Conservation (phyloP, 75 land plant genomes). For the Isoetes taiwanensis region DNA sequence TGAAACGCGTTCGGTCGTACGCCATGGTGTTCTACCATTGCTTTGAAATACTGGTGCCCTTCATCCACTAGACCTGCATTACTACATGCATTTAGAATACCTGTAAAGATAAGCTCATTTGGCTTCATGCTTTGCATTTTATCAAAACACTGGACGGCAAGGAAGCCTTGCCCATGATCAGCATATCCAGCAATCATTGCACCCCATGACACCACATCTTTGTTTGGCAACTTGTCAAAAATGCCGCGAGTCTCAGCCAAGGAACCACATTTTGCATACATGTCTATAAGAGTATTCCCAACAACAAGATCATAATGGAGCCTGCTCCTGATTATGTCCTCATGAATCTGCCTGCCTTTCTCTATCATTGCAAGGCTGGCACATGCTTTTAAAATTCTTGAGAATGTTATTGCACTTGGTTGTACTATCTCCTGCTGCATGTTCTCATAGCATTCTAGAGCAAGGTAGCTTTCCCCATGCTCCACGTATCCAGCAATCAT, state of each 20-base stretch:
- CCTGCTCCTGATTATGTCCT: not conserved
- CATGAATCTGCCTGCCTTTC: conserved; percentile 12
- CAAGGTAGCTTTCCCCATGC: conserved; percentile 18
- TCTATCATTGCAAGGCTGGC: not conserved
- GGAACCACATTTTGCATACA: conserved; percentile 19
- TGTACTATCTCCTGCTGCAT: conserved; percentile 12
- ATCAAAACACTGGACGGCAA: not conserved
- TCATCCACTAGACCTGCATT: too few species aligned
- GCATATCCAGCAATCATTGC: conserved; percentile 15
- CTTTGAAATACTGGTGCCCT: too few species aligned
- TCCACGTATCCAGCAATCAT: conserved; percentile 21
- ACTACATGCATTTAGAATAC: too few species aligned
- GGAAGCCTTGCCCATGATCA: not conserved
- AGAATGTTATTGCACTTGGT: conserved; percentile 15
- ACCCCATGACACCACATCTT: conserved; percentile 14
- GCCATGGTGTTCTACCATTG: too few species aligned
- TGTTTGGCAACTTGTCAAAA: conserved; percentile 4
- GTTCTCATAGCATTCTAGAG: conserved; percentile 12
- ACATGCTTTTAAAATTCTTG: conserved; percentile 5
- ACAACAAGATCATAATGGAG: not conserved
- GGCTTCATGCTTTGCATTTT: conserved; percentile 6
- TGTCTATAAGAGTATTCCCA: conserved; percentile 13
- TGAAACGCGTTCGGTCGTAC: too few species aligned
- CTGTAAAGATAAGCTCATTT: too few species aligned
- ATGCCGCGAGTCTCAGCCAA: conserved; percentile 5